phyloP scores from a whole-genome alignment of 768 basidiomycete species.

The Termitomyces sp. region DNA sequence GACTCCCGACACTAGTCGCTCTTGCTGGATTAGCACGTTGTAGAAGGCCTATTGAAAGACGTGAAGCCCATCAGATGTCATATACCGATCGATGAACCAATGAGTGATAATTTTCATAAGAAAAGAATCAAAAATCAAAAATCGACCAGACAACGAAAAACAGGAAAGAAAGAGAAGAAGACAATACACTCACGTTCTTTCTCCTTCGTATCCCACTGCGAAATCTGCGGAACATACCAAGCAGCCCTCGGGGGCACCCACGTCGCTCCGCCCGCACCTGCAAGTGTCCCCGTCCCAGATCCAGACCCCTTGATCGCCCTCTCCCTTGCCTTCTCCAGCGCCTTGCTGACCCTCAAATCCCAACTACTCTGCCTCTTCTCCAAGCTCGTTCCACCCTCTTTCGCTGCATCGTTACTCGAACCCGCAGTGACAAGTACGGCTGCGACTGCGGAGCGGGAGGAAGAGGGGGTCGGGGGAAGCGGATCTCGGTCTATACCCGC shows the following conservation, averaged over 20 bases:
- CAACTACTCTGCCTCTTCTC: slow-evolving; percentile 4
- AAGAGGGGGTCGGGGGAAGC: background rate
- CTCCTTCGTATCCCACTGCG: background rate
- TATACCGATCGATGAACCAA: background rate
- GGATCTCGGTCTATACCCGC: background rate
- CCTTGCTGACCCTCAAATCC: slow-evolving; percentile 11
- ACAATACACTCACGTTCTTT: slow-evolving; percentile 3
- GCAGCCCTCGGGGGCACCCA: background rate
- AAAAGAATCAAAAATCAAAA: background rate
- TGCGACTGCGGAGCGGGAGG: background rate
- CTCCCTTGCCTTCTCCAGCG: slow-evolving; percentile 3
- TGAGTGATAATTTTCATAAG: background rate
- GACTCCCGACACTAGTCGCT: background rate
- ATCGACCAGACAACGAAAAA: background rate
- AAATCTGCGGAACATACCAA: slow-evolving; percentile 2
- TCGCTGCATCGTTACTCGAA: background rate
- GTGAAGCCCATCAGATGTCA: background rate
- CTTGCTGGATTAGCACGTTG: background rate
- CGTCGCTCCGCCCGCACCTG: background rate
- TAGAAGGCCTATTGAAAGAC: background rate
- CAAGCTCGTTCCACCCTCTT: background rate
- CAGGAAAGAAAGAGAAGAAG: background rate
- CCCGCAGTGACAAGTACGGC: background rate
- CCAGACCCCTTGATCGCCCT: background rate
- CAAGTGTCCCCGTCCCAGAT: too few species aligned